Evolutionary conservation across 2,329 filamentous ascomycete species (phyloP), one percentile per base, ranked within the genome.

Genomic region (Albifimbria verrucaria): DNA sequence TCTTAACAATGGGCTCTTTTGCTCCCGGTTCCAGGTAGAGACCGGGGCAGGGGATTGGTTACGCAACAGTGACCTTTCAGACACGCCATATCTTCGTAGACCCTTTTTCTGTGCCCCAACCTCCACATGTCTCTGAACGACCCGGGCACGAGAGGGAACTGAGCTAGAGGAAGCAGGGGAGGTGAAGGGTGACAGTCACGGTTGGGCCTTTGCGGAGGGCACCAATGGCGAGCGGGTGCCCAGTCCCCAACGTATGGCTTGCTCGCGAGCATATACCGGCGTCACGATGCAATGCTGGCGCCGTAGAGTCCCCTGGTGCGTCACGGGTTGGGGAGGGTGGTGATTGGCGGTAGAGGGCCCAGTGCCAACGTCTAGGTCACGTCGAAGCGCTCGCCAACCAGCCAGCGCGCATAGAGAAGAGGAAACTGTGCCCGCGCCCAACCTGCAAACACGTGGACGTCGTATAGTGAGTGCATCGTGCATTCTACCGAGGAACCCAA

Each of bases 401-500:
- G 26, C 9, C 9, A 7, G 26, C 9, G 26, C 15, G 32, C 32
- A 47, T 21, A 15, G 18, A 21, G 15, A 24, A 15, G 15, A 21
- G 15, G 17, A 47, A 23, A 15, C 60, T 63, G 60, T 63, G 59
- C 59, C 63, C 42, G 55, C 59, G 57, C 60, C 62, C 62, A 63
- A 64, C 53, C 55, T 55, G 60, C 57, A 55, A 50, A 64, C 62
- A 64, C 62, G 62, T 64, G 62, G 62, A 64, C 60, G 52, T 23
- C 52, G 32, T n/a, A 39, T 39, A 39, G n/a, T n/a, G n/a, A n/a
- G n/a, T n/a, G n/a, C 18, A 39, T 32, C 26, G 32, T 47, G 44
- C 23, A 21, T 17, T 47, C 21, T 9, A 47, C 17, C 12, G 5
- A 32, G 26, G 32, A 39, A 39, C 32, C 32, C 32, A 39, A 39